Base-by-base conservation (phyloP, 1,139 yeast species). In the Yarrowia galli region DNA sequence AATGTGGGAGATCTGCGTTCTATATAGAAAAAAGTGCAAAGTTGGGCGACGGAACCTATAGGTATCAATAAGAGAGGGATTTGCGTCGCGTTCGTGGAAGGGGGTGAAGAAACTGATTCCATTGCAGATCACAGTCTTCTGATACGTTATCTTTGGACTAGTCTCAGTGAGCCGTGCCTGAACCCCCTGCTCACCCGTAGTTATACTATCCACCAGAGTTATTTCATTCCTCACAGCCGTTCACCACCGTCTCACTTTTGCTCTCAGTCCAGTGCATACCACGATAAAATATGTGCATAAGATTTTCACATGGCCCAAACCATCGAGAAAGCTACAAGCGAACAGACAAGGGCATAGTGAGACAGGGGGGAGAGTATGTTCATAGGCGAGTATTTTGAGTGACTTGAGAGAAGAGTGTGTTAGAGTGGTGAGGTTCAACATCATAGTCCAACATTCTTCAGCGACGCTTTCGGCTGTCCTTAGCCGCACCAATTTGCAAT, bases 241-340 rank as follows among this genome's bases (percentile, higher is more conserved):
- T 54, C 61, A n/a, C 38, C 23, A 13, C 48, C 18, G 45, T 54
- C 43, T 18, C 56, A 51, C 45, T 38, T 28, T 53, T 36, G 45
- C 43, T 38, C 60, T 23, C 60, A 53, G 60, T 13, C 8, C 43
- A 53, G 60, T 53, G 43, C 60, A 53, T 53, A 38, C 60, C 45
- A n/a, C 46, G 61, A 54, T 12, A 54, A 53, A 54, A 54, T 54
- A 54, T 54, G 61, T 54, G 61, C 61, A 54, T 54, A 54, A 54
- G 61, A 54, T 54, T 54, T 54, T 54, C 61, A 54, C 61, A 54
- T 54, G 61, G 61, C 46, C 22, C 46, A 40, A 54, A 54, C 48
- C n/a, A 18, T 40, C 13, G 36, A 1, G 15, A 54, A 54, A 36
- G 22, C 46, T 54, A 23, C 61, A 23, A 53, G 60, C 35, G 60